Conservation (phyloP, 345 rosid species). For the Gynandropsis gynandra region DNA sequence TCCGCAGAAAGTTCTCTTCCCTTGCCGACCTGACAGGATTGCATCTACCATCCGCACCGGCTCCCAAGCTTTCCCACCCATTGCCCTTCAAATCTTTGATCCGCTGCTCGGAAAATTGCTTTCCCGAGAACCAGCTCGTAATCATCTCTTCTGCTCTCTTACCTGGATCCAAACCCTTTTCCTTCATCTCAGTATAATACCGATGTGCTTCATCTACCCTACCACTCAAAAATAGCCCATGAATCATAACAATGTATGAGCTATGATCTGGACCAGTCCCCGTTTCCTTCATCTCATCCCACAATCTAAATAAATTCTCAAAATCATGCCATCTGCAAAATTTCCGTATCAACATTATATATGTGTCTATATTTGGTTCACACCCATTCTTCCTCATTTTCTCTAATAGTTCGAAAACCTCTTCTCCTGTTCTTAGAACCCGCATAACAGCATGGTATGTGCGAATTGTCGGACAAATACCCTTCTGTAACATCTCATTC, state of each 20-base stretch:
- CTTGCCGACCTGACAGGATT: slow-evolving; percentile 21
- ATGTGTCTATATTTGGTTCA: slow-evolving; percentile 64
- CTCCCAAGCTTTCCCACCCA: slow-evolving; percentile 17
- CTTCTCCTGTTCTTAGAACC: slow-evolving; percentile 50
- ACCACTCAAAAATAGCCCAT: slow-evolving; percentile 82
- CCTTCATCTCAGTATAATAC: slow-evolving; percentile 76
- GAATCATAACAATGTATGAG: slow-evolving; percentile 74
- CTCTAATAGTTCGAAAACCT: slow-evolving; percentile 62
- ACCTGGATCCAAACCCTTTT: slow-evolving; percentile 52
- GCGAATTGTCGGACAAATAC: slow-evolving; percentile 46
- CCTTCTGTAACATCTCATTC: slow-evolving; percentile 58
- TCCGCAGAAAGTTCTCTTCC: slow-evolving; percentile 41
- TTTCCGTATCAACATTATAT: slow-evolving; percentile 78
- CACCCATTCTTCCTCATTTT: slow-evolving; percentile 69
- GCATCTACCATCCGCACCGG: slow-evolving; percentile 18
- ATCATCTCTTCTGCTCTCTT: slow-evolving; percentile 65
- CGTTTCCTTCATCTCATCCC: slow-evolving; percentile 67
- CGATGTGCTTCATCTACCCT: slow-evolving; percentile 65
- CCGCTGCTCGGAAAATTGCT: slow-evolving; percentile 38
- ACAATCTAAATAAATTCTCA: slow-evolving; percentile 52
- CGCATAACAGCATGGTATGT: slow-evolving; percentile 81
- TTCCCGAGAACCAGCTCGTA: slow-evolving; percentile 56
- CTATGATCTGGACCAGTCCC: slow-evolving; percentile 73
- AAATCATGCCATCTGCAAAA: slow-evolving; percentile 83
- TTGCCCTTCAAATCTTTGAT: slow-evolving; percentile 21